Evolutionary conservation across 2,329 filamentous ascomycete species (phyloP).

Genomic region (Fusarium pseudoanthophilum): DNA sequence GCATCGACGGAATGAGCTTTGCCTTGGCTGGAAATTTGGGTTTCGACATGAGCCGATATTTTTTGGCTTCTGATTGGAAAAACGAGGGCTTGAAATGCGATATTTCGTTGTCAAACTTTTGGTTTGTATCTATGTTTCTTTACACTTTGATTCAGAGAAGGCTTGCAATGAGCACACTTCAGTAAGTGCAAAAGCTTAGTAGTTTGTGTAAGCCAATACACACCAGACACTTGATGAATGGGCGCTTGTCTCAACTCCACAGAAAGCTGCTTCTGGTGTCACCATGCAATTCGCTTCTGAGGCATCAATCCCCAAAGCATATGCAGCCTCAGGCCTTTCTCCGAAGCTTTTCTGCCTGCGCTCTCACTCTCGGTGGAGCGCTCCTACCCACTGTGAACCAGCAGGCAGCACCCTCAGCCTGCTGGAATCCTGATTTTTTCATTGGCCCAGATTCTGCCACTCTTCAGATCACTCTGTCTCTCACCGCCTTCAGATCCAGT

Average conservation of each 20-base stretch:
- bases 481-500: conserved; percentile 19
- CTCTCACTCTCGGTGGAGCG: not conserved
- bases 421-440: not conserved
- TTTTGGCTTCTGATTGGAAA: not conserved
- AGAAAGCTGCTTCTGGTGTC: not conserved
- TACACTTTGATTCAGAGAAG: not conserved
- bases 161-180: not conserved
- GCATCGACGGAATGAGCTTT: not conserved
- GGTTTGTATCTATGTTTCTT: not conserved
- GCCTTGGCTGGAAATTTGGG: not conserved
- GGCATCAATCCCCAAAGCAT: not conserved
- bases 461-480: not conserved
- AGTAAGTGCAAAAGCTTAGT: too few relatives aligned
- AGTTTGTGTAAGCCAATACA: not conserved
- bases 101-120: not conserved
- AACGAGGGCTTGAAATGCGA: not conserved
- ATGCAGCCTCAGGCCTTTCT: conserved; percentile 7
- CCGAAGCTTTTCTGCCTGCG: not conserved
- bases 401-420: conserved; percentile 27
- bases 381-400: not conserved
- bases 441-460: conserved; percentile 31
- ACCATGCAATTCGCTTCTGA: not conserved
- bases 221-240: too few relatives aligned
- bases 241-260: not conserved
- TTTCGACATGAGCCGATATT: not conserved